A percentile compares a stretch with the other conserved stretches of the same genome.
phyloP scores from a whole-genome alignment of 352 stramenopile genomes.

The Halophytophthora batemanensis region DNA sequence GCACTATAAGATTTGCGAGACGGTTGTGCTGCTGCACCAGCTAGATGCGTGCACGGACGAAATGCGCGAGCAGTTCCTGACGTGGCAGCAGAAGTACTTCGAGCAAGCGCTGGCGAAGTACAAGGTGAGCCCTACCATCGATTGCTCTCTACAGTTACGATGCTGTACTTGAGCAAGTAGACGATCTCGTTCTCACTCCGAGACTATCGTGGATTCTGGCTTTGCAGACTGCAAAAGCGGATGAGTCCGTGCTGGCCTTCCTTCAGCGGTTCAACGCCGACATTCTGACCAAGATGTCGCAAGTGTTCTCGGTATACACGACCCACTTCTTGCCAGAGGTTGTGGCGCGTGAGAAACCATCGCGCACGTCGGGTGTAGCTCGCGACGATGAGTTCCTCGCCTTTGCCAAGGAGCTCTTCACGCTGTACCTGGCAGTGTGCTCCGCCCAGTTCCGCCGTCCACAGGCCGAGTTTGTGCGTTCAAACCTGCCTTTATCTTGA shows the following conservation, averaged over 20 bases:
- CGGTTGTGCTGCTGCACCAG: slow-evolving; percentile 56
- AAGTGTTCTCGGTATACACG: slow-evolving; percentile 67
- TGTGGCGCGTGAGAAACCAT: slow-evolving; percentile 33
- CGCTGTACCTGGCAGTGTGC: slow-evolving; percentile 51
- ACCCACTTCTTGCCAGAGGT: slow-evolving; percentile 59
- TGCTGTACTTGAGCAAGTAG: not conserved
- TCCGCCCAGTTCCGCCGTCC: slow-evolving; percentile 50
- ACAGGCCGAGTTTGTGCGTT: slow-evolving; percentile 57
- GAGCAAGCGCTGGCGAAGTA: slow-evolving; percentile 44
- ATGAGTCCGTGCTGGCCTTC: slow-evolving; percentile 54
- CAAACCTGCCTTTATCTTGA: not conserved
- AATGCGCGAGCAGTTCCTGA: slow-evolving; percentile 80
- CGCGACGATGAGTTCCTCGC: slow-evolving; percentile 65
- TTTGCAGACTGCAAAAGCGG: slow-evolving; percentile 19
- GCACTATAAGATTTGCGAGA: slow-evolving; percentile 48
- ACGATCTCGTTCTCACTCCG: not conserved
- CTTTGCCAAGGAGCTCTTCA: slow-evolving; percentile 72
- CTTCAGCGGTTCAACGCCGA: slow-evolving; percentile 52
- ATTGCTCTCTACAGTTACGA: not conserved
- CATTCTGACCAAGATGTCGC: slow-evolving; percentile 44
- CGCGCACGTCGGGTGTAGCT: slow-evolving; percentile 32
- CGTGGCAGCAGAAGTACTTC: slow-evolving; percentile 82
- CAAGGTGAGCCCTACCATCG: slow-evolving; percentile 25
- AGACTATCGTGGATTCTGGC: not conserved
- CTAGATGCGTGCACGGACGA: slow-evolving; percentile 68